Percentiles rank a stretch among this genome's conserved stretches.
Conservation (phyloP, 1,284 basidiomycete species). For the Ganoderma boninense region DNA sequence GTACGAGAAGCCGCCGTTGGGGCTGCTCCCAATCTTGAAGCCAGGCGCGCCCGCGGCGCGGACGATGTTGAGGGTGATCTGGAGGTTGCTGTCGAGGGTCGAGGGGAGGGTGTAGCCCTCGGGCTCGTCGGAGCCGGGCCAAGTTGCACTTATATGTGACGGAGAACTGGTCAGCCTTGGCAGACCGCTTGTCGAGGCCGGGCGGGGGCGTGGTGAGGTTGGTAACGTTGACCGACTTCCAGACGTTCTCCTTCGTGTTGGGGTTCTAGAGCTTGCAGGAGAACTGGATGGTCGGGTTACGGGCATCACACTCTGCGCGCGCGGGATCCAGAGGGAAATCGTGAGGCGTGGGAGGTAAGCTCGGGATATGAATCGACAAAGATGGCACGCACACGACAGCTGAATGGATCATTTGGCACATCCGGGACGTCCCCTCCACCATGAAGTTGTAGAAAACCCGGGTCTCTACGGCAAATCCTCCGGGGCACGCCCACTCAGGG, state of each 20-base stretch:
- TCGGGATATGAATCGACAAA: background rate
- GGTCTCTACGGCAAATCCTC: constrained; percentile 93
- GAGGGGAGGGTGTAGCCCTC: constrained; percentile 86
- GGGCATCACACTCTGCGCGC: constrained; percentile 80
- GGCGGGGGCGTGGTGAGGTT: constrained; percentile 84
- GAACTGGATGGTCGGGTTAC: constrained; percentile 95
- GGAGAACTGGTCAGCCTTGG: constrained; percentile 91
- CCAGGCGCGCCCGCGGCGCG: constrained; percentile 81
- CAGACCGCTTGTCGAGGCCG: constrained; percentile 85
- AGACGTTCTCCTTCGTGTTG: constrained; percentile 76
- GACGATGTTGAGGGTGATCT: constrained; percentile 80
- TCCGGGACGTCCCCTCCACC: constrained; percentile 84
- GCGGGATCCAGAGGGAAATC: constrained; percentile 9
- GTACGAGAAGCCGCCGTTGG: constrained; percentile 89
- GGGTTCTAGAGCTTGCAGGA: constrained; percentile 93
- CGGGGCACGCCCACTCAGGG: constrained; percentile 84
- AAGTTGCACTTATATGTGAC: constrained; percentile 77
- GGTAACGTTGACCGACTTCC: constrained; percentile 91
- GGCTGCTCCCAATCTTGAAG: constrained; percentile 92
- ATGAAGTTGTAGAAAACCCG: constrained; percentile 90
- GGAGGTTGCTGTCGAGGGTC: constrained; percentile 83
- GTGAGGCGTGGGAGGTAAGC: constrained; percentile 12
- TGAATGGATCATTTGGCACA: constrained; percentile 96
- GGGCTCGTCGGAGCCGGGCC: constrained; percentile 70
- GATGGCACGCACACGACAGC: constrained; percentile 82